Evolutionary conservation across 441 rosid species (phyloP), one percentile per base, ranked within the genome.

Genomic region (Iberis amara): DNA sequence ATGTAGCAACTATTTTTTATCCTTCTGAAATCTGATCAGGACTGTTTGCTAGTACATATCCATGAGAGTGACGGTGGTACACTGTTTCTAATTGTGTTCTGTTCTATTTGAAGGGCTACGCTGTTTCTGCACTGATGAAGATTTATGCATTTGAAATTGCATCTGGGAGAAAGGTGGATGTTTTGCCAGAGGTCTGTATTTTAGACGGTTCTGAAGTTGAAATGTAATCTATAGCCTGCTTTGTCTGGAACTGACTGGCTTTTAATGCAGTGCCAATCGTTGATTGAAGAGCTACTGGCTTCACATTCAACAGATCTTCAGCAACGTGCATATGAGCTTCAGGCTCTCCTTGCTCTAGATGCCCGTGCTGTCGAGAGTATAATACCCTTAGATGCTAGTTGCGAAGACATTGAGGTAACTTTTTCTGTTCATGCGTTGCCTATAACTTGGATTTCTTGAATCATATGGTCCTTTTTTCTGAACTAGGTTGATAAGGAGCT

Each of bases 221-320:
- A 37, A 46, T n/a, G n/a, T n/a, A 27, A 18, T 7, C 47, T 30
- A 41, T 59, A n/a, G n/a, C n/a, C n/a, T n/a, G n/a, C 24, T 54
- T 33, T 40, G 11, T 53, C 47, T 36, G 7, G 4, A 44, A 37
- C 57, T 66, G 61, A 66, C 39, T 59, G 35, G 47, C 28, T 47
- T 44, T 27, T 69, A 55, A 51, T 82, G 76, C 80, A 92, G 97
- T 92, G 95, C 59, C 97, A 92, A 69, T 73, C 95, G 40, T 69
- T 89, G 66, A 76, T 84, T 30, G 97, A 89, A 73, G 97, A 86
- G 72, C 72, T 82, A 61, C 74, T 86, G 52, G 96, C 90, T 62
- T 89, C 99, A 62, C 94, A 89, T 76, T 92, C 97, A 52, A 84
- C 97, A 44, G 99, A 89, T 70, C 72, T 89, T 71, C 99, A 92